phyloP scores from a whole-genome alignment of 768 basidiomycete genomes.

The Tylopilus felleus region DNA sequence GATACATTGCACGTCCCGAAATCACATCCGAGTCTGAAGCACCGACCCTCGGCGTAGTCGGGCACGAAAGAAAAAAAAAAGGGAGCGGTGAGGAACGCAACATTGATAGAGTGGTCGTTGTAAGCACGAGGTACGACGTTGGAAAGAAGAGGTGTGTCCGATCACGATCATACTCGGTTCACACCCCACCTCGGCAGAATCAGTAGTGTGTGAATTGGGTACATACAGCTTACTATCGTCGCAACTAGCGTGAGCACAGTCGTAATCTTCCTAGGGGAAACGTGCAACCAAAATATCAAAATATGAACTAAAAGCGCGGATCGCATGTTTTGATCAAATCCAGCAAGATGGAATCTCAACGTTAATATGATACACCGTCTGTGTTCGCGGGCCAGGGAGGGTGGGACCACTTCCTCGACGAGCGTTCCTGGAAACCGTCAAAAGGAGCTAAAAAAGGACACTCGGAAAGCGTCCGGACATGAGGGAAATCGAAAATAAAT shows the following conservation, averaged over 20 bases:
- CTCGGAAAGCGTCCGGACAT: background rate
- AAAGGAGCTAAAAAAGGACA: constrained; percentile 5
- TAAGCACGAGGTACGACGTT: background rate
- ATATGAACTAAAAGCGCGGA: background rate
- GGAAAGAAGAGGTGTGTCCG: background rate
- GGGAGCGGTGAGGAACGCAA: background rate
- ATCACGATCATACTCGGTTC: background rate
- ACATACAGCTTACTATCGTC: constrained; percentile 1
- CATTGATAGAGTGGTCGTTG: background rate
- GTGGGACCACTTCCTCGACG: constrained; percentile 1
- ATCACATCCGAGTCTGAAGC: no score
- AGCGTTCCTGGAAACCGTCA: constrained; percentile 22
- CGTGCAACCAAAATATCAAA: background rate
- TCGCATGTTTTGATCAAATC: constrained; percentile 5
- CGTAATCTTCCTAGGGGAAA: constrained; percentile 5
- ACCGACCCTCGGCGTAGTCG: background rate
- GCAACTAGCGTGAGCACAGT: background rate
- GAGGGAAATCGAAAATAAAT: constrained; percentile 3
- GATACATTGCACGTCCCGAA: no score
- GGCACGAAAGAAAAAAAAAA: no score
- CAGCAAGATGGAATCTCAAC: background rate
- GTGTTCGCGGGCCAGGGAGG: background rate
- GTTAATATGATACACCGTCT: background rate
- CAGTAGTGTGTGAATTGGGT: background rate
- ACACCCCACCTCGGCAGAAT: background rate